Evolutionary conservation across 805 yeast species (phyloP), one percentile per base, ranked within the genome.

Genomic region (Nakazawaea wickerhamii): DNA sequence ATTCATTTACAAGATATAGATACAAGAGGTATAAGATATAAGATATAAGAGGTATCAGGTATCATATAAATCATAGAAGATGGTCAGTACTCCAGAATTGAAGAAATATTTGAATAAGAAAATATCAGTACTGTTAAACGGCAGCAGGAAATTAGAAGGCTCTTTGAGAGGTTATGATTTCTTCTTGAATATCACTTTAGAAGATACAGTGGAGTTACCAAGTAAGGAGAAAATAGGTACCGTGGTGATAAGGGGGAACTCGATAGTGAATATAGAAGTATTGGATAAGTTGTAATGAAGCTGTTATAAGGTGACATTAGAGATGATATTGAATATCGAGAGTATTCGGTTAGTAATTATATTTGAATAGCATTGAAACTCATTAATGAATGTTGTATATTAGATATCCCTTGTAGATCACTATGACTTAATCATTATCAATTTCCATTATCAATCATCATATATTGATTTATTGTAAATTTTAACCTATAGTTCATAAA

Each of bases 111-210:
- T 87, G 75, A 90, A 85, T 56, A 86, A 85, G 62, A 76, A 77
- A 53, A 70, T 91, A 21, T 68, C 79, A 11, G 66, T 91, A 14
- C 84, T 83, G 50, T 69, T 91, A 46, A 88, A 87, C 59, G 95
- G 95, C 1, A 65, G 84, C 11, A 71, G 97, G 39, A 75, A 75
- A 51, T 77, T 91, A 1, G 74, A 77, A n/a, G 98, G 98, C 2
- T 75, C 76, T 10, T 70, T 91, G 42, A 70, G 86, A 53, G 98
- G 98, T 2, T 91, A 79, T 59, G 98, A 91, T 57, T 75, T 79
- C 21, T 65, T 65, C 36, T 43, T 65, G 31, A 65, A 65, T 41
- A 45, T 65, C 39, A 63, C 66, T 14, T 30, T 65, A 18, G 53
- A 53, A 45, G 58, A 53, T 26, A 54, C 54, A 4, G 54, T 54